Percentiles rank a stretch among this genome's conserved stretches.
Conservation (phyloP, 306 rosid genomes). For the Cyamopsis tetragonoloba region DNA sequence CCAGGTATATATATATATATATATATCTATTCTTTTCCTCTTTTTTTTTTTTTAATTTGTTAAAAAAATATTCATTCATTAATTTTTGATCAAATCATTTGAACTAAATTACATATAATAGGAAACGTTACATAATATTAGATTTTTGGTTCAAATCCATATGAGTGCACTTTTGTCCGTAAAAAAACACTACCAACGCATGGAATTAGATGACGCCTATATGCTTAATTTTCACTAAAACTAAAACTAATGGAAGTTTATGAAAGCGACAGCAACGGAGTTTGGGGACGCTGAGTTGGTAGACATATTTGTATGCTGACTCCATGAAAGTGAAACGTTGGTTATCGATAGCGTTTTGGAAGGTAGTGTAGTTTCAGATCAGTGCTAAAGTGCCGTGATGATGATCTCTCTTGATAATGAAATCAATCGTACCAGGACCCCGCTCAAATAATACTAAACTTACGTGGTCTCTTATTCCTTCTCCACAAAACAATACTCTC, state of each 20-base stretch:
- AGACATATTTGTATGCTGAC: not conserved
- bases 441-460: slow-evolving; percentile 6
- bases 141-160: no score
- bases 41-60: not conserved
- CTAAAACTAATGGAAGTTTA: not conserved
- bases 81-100: no score
- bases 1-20: slow-evolving; percentile 66
- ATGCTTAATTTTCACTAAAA: slow-evolving; percentile 17
- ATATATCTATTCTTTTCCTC: no score
- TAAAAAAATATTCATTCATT: no score
- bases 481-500: no score
- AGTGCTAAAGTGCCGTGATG: not conserved
- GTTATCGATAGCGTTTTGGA: not conserved
- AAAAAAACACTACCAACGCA: no score
- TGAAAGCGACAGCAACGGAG: slow-evolving; percentile 31
- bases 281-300: not conserved
- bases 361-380: slow-evolving; percentile 12
- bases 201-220: slow-evolving; percentile 26
- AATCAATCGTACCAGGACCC: slow-evolving; percentile 23
- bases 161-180: no score
- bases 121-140: no score
- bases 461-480: slow-evolving; percentile 3
- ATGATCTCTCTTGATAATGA: slow-evolving; percentile 24
- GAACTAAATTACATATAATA: no score
- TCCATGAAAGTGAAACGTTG: slow-evolving; percentile 16